Evolutionary conservation across 2,329 filamentous ascomycete genomes (phyloP), one percentile per base, ranked within the genome.

Genomic region (Pseudogymnoascus sp.): DNA sequence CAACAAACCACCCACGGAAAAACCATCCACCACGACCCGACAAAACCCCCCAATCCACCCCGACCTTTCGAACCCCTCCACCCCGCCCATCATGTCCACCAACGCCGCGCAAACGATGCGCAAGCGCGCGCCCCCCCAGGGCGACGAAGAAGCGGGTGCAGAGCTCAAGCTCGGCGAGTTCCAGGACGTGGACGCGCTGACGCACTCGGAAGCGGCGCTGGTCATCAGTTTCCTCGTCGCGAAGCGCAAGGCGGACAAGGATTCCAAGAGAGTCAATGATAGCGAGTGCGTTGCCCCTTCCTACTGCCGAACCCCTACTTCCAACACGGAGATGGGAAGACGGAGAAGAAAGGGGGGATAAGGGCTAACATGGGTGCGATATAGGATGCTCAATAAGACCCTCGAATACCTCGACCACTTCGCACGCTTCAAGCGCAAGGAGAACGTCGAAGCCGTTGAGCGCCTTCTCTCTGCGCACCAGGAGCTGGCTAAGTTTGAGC

Each of bases 381-480:
- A 65, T 64, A 89, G 86, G 72, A 92, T 93, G 76, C 83, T 96
- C 64, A 87, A 85, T 67, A 93, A 96, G 76, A 97, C 93, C 26
- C 83, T 92, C 68, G 91, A 93, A 73, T 97, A 99, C 77, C 86
- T 97, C 62, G 92, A 96, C 71, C 87, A 92, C 67, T 99, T 99
- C 77, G 89, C 93, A 17, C 90, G 95, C 36, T 97, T 97, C 83
- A 96, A 96, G 79, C 87, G 93, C 71, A 92, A 93, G 75, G 91
- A 96, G 76, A 95, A 95, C 69, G 90, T 96, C 73, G 90, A 96
- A 78, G 90, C 91, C n/a, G 91, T 97, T 33, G 92, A 96, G 77
- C 86, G 91, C 65, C 80, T 97, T 70, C 83, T 97, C 67, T 89
- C 89, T 69, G 84, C 88, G 64, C 89, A 91, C 73, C 85, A 86